Base-by-base conservation (phyloP, 2,329 filamentous ascomycete species). In the Trichoderma arundinaceum region DNA sequence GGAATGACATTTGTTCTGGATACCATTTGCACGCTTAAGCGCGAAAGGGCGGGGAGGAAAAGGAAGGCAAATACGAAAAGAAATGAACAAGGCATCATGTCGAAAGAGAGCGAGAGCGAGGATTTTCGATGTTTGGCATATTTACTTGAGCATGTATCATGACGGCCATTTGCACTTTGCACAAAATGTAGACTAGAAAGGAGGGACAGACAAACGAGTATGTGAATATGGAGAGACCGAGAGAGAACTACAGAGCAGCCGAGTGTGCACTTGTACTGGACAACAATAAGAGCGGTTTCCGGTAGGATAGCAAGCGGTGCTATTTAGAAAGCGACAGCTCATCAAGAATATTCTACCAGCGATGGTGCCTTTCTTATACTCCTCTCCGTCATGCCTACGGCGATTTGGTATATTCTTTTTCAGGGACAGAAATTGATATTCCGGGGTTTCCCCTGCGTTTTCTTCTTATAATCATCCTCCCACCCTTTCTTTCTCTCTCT, bases 111-210 rank as follows among this genome's bases (percentile, higher is more conserved):
- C 39, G 9, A 32, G 7, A 53, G 19, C 15, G 19, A 43, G 10
- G 48, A 2, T 10, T 52, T 43, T 38, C 41, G 32, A 46, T 63
- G 39, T 63, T 51, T 63, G 38, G 49, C 48, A 46, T 53, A 38
- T 35, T 35, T 33, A 9, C 49, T 22, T 19, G 0, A 35, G 38
- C 39, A 54, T 63, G 49, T 63, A 53, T 22, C 59, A 46, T 35
- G 15, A 43, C 15, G 38, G 39, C 10, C 19, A 39, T 54, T 35
- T 43, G 41, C 41, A 44, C 28, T 35, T n/a, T 62, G n/a, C 59
- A 53, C 38, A 53, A 38, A 19, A 35, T 53, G 49, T 63, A 63
- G 10, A 35, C 17, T 62, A 54, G 59, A 46, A 22, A 17, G 28
- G 19, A 51, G 15, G 19, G 33, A 38, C 17, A 41, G 1, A 59